Percentiles rank a stretch among this genome's conserved stretches.
Evolutionary conservation across 2,329 filamentous ascomycete species (phyloP).

Genomic region (Aspergillus terreus): DNA sequence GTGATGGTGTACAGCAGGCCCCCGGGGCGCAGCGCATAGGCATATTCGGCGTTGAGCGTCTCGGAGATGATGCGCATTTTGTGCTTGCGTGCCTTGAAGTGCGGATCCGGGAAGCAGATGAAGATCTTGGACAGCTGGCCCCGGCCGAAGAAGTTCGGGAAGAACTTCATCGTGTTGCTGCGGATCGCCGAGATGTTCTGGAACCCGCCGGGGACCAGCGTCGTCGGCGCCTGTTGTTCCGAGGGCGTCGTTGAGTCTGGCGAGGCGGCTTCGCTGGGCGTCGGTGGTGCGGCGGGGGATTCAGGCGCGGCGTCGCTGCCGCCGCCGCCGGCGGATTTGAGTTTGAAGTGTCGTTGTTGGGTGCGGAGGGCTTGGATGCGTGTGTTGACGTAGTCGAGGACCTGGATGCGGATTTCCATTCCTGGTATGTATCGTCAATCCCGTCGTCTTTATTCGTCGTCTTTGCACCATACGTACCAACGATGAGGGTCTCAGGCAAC

Average conservation of each 20-base stretch:
- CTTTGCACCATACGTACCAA: slow-evolving; percentile 56
- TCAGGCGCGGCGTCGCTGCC: not conserved
- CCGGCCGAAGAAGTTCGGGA: slow-evolving; percentile 93
- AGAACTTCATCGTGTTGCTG: slow-evolving; percentile 97
- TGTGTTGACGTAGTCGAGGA: slow-evolving; percentile 86
- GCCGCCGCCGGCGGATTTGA: not conserved
- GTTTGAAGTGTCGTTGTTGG: slow-evolving; percentile 31
- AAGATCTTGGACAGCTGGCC: slow-evolving; percentile 85
- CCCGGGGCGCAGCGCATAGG: slow-evolving; percentile 76
- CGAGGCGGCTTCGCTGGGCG: slow-evolving; percentile 6
- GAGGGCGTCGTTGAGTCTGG: slow-evolving; percentile 1
- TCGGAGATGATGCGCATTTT: slow-evolving; percentile 91
- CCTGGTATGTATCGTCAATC: slow-evolving; percentile 46
- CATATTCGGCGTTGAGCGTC: slow-evolving; percentile 88
- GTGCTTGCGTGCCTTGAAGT: slow-evolving; percentile 97
- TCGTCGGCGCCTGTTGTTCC: slow-evolving; percentile 6
- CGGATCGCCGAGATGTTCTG: slow-evolving; percentile 87
- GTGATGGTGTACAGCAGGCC: slow-evolving; percentile 95
- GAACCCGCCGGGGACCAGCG: slow-evolving; percentile 50
- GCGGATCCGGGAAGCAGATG: slow-evolving; percentile 96
- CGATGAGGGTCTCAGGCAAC: slow-evolving; percentile 74
- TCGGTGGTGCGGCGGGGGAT: not conserved
- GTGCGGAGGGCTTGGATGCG: slow-evolving; percentile 75
- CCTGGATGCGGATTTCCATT: slow-evolving; percentile 87
- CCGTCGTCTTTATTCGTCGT: not conserved